These are phyloP conservation scores for Beta macrorhiza DNA, from an alignment of 179 eudicot genomes.

Conservation along the genomic window DNA sequence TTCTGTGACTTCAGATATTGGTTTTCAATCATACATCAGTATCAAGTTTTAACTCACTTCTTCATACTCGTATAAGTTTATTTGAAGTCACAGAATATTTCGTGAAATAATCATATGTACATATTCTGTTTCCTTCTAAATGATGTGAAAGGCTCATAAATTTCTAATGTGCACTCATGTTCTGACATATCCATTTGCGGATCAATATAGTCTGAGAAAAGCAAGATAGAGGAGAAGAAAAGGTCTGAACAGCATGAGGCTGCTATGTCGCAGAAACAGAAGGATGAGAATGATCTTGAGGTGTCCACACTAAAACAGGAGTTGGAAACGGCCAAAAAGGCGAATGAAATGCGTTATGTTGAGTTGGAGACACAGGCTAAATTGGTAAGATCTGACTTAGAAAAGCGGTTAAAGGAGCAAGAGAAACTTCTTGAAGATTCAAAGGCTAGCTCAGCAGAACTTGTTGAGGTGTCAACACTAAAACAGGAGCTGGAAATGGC, in stretches of 20 bases:
- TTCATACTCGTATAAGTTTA: neutral
- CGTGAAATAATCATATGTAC: too few species aligned
- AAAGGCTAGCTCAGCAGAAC: constrained; percentile 35
- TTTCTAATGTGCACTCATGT: neutral
- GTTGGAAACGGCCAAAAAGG: constrained; percentile 45
- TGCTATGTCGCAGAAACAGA: constrained; percentile 44
- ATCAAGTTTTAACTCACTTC: neutral
- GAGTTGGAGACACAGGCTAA: constrained; percentile 47
- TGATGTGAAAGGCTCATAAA: neutral
- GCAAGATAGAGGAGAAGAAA: constrained; percentile 37
- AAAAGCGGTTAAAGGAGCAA: constrained; percentile 50
- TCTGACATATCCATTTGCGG: neutral
- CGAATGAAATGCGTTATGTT: constrained; percentile 43
- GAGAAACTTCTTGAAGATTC: constrained; percentile 40
- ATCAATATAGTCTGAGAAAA: constrained; percentile 48
- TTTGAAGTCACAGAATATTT: too few species aligned
- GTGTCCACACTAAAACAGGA: constrained; percentile 50
- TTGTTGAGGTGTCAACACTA: constrained; percentile 32
- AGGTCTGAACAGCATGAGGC: constrained; percentile 33
- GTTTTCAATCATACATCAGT: constrained; percentile 1
- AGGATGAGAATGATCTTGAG: constrained; percentile 48
- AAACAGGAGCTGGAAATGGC: constrained; percentile 54
- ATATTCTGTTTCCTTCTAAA: neutral
- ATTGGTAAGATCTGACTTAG: constrained; percentile 43
- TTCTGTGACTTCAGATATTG: neutral